Conservation (phyloP, 148 eudicot genomes). For the Diospyros lotus region DNA sequence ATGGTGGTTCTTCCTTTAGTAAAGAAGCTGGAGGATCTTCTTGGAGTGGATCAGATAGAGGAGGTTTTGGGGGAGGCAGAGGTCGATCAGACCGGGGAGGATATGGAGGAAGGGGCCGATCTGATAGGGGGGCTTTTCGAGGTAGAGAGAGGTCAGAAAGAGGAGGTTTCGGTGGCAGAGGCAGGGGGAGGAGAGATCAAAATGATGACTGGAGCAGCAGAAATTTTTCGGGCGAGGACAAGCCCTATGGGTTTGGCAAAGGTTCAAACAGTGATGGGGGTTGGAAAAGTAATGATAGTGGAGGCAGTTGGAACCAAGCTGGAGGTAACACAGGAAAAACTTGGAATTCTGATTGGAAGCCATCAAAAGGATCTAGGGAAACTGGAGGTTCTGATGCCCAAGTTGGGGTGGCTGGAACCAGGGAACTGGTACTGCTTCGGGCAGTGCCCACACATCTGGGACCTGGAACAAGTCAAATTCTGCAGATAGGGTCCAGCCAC, state of each 20-base stretch:
- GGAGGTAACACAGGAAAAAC: conserved; percentile 1
- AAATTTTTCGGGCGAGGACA: not conserved
- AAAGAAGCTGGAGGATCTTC: not conserved
- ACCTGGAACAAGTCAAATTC: no score
- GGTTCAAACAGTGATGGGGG: not conserved
- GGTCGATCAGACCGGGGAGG: conserved; percentile 3
- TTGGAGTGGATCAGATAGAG: not conserved
- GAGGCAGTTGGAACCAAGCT: conserved; percentile 1
- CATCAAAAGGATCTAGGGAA: not conserved
- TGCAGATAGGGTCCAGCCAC: no score
- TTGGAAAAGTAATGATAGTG: conserved; percentile 7
- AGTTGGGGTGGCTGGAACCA: no score
- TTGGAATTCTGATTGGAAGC: conserved; percentile 9
- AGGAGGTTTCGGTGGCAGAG: conserved; percentile 14
- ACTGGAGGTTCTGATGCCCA: not conserved
- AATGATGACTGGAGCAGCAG: conserved; percentile 12
- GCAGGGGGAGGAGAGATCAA: conserved; percentile 8
- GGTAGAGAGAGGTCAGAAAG: conserved; percentile 8
- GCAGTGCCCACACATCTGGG: not conserved
- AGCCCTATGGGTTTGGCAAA: not conserved
- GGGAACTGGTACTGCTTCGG: no score
- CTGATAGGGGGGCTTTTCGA: conserved; percentile 7
- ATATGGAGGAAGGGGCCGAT: not conserved
- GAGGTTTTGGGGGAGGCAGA: conserved; percentile 5
- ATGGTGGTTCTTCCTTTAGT: conserved; percentile 7